Base-by-base conservation (phyloP, 495 filamentous ascomycete species). In the Bacidia gigantensis region DNA sequence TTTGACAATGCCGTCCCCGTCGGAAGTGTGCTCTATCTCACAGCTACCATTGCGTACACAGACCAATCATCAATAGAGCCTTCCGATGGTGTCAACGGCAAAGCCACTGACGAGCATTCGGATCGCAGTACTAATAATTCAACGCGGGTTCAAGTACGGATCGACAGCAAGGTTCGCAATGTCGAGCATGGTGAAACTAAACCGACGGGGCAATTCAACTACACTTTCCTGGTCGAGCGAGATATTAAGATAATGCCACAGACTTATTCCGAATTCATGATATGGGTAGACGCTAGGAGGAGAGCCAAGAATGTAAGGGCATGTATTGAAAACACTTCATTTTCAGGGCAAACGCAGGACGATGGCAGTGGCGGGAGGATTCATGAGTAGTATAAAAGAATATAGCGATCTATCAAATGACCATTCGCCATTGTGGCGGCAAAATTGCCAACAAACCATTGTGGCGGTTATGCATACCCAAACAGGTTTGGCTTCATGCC, bases 1-100 rank as follows among this genome's bases (percentile, higher is more conserved):
- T 93, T 93, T 59, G 78, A 87, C 52, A 86, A 89, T 54, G 84
- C 87, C 0, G 87, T 90, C 0, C 87, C 87, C 0, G 87, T 90
- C 2, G 87, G 87, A 21, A 84, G 80, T 47, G 84, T 90, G 14
- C 67, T 93, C 24, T 93, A 93, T 54, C 71, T 89, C 2, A 85
- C 80, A 0, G 84, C 87, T 0, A 84, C 78, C 0, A 77, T 90
- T 7, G 78, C 83, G 0, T 93, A 85, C 62, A 87, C 86, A 0
- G 87, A 93, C 56, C 80, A 81, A 0, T 73, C 76, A 0, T 45
- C 75, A 0, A 65, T 78, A 0, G 51, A 50, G 5, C 25, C 41
- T n/a, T 51, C 25, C 44, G 58, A 60, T 0, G 18, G 14, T 1
- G 61, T 60, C 24, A 60, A 73, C 10, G 63, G 67, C 42, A 50